A percentile compares a stretch with the other conserved stretches of the same genome.
These are phyloP conservation scores for Hyphopichia burtonii DNA, from an alignment of 1,139 yeast genomes.

Conservation along the genomic window DNA sequence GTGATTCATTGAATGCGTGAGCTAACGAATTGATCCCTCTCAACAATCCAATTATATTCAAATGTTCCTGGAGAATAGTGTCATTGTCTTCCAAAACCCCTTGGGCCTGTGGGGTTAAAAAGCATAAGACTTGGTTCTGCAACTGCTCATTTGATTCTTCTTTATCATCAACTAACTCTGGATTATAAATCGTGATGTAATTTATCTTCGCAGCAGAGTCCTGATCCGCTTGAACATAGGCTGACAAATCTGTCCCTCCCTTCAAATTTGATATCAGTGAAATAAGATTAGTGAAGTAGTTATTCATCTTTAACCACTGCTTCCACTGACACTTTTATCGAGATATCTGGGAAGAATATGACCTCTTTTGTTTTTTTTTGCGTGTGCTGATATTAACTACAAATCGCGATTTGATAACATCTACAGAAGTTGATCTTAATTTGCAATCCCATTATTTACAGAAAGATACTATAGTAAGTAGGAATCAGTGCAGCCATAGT, in stretches of 20 bases:
- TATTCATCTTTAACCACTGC: constrained; percentile 12
- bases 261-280: constrained; percentile 13
- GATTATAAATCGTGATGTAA: constrained; percentile 22
- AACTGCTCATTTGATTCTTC: constrained; percentile 30
- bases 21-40: constrained; percentile 37
- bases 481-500: constrained; percentile 47
- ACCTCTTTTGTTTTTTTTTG: neutral
- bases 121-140: constrained; percentile 29
- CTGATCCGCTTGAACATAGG: constrained; percentile 15
- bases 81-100: constrained; percentile 8
- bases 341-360: too few relatives aligned
- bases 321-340: neutral
- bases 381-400: neutral
- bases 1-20: constrained; percentile 14
- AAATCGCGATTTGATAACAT: neutral
- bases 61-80: constrained; percentile 18
- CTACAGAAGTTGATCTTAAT: neutral
- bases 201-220: constrained; percentile 6
- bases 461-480: too few relatives aligned
- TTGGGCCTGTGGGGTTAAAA: constrained; percentile 16
- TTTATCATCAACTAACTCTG: constrained; percentile 16
- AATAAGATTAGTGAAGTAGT: constrained; percentile 19
- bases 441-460: too few relatives aligned
- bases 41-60: constrained; percentile 35
- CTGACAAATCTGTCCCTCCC: constrained; percentile 9